phyloP scores from a whole-genome alignment of 1,139 yeast genomes.

The Casaregolazyma suthepensis region DNA sequence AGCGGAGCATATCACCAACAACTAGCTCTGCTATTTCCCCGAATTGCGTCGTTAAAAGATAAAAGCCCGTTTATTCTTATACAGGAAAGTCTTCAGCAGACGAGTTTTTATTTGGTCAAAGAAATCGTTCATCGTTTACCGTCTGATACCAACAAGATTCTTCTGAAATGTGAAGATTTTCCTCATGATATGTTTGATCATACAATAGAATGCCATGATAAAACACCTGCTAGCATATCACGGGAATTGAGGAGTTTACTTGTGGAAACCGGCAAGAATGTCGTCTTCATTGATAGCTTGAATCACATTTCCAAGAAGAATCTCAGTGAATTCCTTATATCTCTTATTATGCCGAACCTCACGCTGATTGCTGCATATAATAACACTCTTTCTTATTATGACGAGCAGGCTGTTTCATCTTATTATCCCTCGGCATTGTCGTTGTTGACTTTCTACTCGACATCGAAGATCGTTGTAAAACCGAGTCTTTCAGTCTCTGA shows the following conservation, averaged over 20 bases:
- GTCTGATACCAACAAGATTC: slow-evolving; percentile 33
- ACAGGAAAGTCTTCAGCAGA: slow-evolving; percentile 64
- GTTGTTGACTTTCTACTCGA: slow-evolving; percentile 61
- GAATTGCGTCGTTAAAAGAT: slow-evolving; percentile 66
- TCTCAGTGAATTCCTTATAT: slow-evolving; percentile 48
- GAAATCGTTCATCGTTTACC: slow-evolving; percentile 48
- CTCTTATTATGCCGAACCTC: slow-evolving; percentile 48
- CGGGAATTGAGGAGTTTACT: slow-evolving; percentile 1
- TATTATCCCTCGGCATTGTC: slow-evolving; percentile 48
- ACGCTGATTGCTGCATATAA: slow-evolving; percentile 61
- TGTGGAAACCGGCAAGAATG: slow-evolving; percentile 13
- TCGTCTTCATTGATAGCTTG: slow-evolving; percentile 60
- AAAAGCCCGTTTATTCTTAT: slow-evolving; percentile 64
- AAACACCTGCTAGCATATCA: slow-evolving; percentile 22
- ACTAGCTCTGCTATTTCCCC: slow-evolving; percentile 30
- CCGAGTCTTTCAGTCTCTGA: slow-evolving; percentile 32
- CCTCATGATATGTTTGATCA: slow-evolving; percentile 45
- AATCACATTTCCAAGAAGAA: slow-evolving; percentile 48
- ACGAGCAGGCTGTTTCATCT: slow-evolving; percentile 12
- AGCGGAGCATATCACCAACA: slow-evolving; percentile 27
- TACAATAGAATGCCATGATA: slow-evolving; percentile 44
- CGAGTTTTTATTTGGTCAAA: slow-evolving; percentile 48
- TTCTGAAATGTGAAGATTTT: slow-evolving; percentile 59
- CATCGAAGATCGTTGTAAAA: slow-evolving; percentile 56
- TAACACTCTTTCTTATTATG: slow-evolving; percentile 15